phyloP scores from a whole-genome alignment of 768 basidiomycete species.

The Tricholoma matsutake region DNA sequence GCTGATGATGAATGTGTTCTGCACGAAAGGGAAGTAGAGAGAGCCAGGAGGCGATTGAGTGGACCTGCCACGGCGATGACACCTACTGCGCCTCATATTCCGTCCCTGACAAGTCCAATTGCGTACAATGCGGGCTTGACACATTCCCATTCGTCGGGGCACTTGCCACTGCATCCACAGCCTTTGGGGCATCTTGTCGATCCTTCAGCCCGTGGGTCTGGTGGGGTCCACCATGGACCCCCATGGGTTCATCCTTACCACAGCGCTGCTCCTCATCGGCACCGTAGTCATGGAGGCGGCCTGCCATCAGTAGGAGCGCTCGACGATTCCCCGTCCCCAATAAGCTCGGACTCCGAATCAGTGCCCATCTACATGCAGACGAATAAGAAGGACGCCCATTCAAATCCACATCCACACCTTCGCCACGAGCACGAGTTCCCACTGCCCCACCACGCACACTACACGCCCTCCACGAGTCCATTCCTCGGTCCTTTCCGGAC shows the following conservation, averaged over 20 bases:
- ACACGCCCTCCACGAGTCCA: conserved; percentile 73
- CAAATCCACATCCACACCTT: conserved; percentile 13
- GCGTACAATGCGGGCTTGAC: conserved; percentile 12
- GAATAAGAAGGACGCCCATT: neutral
- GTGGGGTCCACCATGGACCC: conserved; percentile 25
- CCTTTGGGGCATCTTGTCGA: conserved; percentile 43
- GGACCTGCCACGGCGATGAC: conserved; percentile 57
- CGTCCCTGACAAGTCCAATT: conserved; percentile 22
- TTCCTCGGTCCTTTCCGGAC: conserved; percentile 78
- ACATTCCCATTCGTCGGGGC: neutral
- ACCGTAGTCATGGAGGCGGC: conserved; percentile 21
- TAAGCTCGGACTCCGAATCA: conserved; percentile 64
- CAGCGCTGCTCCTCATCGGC: conserved; percentile 32
- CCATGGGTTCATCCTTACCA: conserved; percentile 44
- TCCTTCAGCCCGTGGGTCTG: conserved; percentile 22
- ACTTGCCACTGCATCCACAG: conserved; percentile 28
- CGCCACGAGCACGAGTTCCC: conserved; percentile 19
- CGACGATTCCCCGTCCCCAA: conserved; percentile 68
- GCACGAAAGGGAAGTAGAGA: conserved; percentile 22
- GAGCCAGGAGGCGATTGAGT: conserved; percentile 45
- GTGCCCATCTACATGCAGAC: conserved; percentile 32
- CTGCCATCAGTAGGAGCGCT: conserved; percentile 18
- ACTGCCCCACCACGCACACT: conserved; percentile 17
- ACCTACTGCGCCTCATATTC: conserved; percentile 28
- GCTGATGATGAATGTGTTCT: conserved; percentile 19